Conservation (phyloP, 345 rosid species). For the Aquilaria yunnanensis region DNA sequence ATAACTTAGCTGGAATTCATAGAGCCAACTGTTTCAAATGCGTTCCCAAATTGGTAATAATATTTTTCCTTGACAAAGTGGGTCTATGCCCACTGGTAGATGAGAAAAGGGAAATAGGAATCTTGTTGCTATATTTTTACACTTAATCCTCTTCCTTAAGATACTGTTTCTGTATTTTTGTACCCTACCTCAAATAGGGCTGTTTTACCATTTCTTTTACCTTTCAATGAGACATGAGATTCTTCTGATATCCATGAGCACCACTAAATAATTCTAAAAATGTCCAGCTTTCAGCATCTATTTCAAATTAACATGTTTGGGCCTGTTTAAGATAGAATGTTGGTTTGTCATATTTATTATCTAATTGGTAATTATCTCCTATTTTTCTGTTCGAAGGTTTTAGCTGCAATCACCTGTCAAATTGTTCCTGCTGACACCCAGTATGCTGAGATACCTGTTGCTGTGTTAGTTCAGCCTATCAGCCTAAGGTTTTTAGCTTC, state of each 20-base stretch:
- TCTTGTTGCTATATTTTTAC: no score
- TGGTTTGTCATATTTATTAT: not conserved
- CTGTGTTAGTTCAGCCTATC: conserved; percentile 53
- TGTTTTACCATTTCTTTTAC: not conserved
- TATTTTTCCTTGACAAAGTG: no score
- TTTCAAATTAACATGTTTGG: no score
- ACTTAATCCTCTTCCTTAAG: no score
- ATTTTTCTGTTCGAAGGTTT: conserved; percentile 33
- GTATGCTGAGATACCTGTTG: conserved; percentile 79
- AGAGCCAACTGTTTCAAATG: no score
- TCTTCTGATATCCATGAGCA: not conserved
- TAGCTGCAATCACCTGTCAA: conserved; percentile 74
- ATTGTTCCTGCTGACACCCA: conserved; percentile 71
- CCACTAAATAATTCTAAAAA: conserved; percentile 1
- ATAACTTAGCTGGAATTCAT: no score
- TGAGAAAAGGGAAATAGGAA: no score
- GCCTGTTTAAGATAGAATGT: no score
- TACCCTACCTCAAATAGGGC: not conserved
- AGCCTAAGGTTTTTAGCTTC: conserved; percentile 40
- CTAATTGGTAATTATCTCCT: conserved; percentile 5
- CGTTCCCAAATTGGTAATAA: no score
- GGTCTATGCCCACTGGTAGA: no score
- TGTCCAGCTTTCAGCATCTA: not conserved
- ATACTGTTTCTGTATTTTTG: no score
- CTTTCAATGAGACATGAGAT: not conserved